Conservation (phyloP, 2,329 filamentous ascomycete genomes). For the Trichothecium roseum region DNA sequence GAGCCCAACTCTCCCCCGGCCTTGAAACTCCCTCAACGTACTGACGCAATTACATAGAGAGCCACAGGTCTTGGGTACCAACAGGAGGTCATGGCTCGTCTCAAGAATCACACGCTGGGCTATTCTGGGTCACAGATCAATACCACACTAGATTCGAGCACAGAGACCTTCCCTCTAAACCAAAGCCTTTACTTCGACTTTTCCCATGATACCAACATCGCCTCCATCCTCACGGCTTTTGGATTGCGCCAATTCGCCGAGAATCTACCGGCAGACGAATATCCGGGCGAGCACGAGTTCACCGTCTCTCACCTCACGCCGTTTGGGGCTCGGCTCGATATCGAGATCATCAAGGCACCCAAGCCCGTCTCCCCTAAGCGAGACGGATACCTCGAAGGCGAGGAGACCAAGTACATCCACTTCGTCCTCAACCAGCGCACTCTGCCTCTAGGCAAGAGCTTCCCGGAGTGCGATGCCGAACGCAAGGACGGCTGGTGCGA, state of each 20-base stretch:
- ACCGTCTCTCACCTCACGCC: constrained; percentile 59
- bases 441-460: constrained; percentile 55
- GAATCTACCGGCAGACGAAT: constrained; percentile 42
- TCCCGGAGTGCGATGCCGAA: constrained; percentile 49
- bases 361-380: constrained; percentile 48
- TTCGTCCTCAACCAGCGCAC: constrained; percentile 68
- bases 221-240: constrained; percentile 60
- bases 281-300: constrained; percentile 50
- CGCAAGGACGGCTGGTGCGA: constrained; percentile 72
- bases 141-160: constrained; percentile 58
- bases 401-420: constrained; percentile 59
- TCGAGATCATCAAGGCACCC: constrained; percentile 62
- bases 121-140: constrained; percentile 54
- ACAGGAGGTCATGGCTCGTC: constrained; percentile 60
- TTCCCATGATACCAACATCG: constrained; percentile 66
- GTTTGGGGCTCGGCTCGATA: constrained; percentile 62
- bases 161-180: constrained; percentile 60
- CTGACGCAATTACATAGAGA: no score
- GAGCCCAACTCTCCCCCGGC: constrained; percentile 16
- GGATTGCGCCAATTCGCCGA: constrained; percentile 59
- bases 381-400: constrained; percentile 38
- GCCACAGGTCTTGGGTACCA: constrained; percentile 67
- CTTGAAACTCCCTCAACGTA: no score
- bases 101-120: constrained; percentile 54
- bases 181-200: constrained; percentile 71